A percentile compares a stretch with the other conserved stretches of the same genome.
Evolutionary conservation across 306 rosid species (phyloP).

Genomic region (Erythrophleum fordii): DNA sequence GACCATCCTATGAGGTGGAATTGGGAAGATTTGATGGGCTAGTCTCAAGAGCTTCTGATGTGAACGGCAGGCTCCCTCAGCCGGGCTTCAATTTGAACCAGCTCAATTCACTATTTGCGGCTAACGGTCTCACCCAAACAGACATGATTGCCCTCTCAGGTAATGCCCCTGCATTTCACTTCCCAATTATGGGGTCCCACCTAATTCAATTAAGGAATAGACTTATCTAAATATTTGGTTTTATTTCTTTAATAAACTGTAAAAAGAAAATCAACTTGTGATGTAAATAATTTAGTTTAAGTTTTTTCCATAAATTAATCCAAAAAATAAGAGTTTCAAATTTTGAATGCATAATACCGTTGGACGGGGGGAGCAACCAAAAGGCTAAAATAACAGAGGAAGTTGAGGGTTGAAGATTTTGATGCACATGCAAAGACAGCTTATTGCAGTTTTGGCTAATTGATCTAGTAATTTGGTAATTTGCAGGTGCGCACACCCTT

Average conservation of each 20-base stretch:
- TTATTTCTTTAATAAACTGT: too few species aligned
- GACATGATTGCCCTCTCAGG: slow-evolving; percentile 93
- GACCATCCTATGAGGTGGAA: slow-evolving; percentile 74
- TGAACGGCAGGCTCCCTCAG: slow-evolving; percentile 67
- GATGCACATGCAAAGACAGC: background rate
- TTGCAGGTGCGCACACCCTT: slow-evolving; percentile 74
- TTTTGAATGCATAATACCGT: background rate
- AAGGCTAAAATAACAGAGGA: background rate
- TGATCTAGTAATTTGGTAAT: background rate
- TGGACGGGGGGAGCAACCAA: background rate
- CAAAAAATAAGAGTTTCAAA: background rate
- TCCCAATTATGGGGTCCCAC: background rate
- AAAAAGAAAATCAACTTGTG: too few species aligned
- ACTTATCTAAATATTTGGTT: too few species aligned
- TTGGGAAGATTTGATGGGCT: slow-evolving; percentile 82
- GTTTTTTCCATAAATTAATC: too few species aligned
- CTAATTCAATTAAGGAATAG: too few species aligned
- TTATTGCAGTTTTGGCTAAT: background rate
- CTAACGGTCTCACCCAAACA: slow-evolving; percentile 60
- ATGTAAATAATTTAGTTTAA: too few species aligned
- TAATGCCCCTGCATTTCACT: slow-evolving; percentile 32
- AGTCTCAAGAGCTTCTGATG: slow-evolving; percentile 60
- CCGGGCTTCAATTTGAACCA: slow-evolving; percentile 63
- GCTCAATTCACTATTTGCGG: slow-evolving; percentile 64
- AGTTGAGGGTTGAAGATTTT: background rate